phyloP scores from a whole-genome alignment of 768 basidiomycete genomes.

The Royoungia palumana region DNA sequence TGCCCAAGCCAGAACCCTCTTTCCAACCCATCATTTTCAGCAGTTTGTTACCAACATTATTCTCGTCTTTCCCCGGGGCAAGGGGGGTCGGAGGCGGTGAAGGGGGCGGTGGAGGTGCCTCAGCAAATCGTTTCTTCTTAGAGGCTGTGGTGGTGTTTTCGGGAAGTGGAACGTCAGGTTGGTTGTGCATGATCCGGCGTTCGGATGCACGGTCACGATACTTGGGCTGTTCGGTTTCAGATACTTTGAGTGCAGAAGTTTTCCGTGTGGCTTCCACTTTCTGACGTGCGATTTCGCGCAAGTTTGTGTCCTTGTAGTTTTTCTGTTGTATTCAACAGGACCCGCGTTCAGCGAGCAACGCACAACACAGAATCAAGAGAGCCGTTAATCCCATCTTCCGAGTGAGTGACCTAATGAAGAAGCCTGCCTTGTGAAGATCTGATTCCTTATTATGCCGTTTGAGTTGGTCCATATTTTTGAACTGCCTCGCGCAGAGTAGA shows the following conservation, averaged over 20 bases:
- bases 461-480: conserved; percentile 84
- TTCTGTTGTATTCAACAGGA: conserved; percentile 49
- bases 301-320: conserved; percentile 72
- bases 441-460: conserved; percentile 92
- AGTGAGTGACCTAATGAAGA: conserved; percentile 35
- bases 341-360: background rate
- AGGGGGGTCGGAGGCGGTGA: conserved; percentile 59
- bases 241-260: conserved; percentile 21
- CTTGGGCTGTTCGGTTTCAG: conserved; percentile 58
- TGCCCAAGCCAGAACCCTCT: conserved; percentile 83
- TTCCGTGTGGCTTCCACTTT: conserved; percentile 52
- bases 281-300: conserved; percentile 71
- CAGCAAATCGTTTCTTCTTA: conserved; percentile 44
- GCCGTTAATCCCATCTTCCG: conserved; percentile 29
- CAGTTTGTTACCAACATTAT: conserved; percentile 88
- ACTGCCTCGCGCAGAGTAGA: conserved; percentile 87
- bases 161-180: conserved; percentile 78
- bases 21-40: conserved; percentile 99
- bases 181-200: conserved; percentile 85
- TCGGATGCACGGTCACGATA: conserved; percentile 96
- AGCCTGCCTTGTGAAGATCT: conserved; percentile 86
- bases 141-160: conserved; percentile 37
- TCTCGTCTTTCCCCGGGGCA: conserved; percentile 76
- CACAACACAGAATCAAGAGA: conserved; percentile 15
- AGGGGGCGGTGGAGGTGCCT: conserved; percentile 60